Base-by-base conservation (phyloP, 2,329 filamentous ascomycete genomes). In the Clarireedia homoeocarpa region DNA sequence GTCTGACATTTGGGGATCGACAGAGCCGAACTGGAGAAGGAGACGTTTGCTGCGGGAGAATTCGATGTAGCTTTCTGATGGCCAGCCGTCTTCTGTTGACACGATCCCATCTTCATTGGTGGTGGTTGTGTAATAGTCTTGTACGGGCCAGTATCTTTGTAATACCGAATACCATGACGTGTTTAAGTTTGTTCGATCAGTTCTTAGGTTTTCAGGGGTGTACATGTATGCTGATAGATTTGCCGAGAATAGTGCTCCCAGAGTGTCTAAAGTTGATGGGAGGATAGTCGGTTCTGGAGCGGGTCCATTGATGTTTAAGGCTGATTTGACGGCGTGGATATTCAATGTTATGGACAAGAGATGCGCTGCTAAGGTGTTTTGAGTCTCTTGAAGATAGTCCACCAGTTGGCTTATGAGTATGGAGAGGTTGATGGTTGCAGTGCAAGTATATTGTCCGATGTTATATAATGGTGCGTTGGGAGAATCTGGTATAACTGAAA, bases 31-130 rank as follows among this genome's bases (percentile, higher is more conserved):
- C 39, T 76, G 75, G 7, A 80, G 66, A 2, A 86, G 63, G 2
- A 86, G 62, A 34, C 83, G 73, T 60, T 76, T 76, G n/a, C 74
- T 73, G 48, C 74, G 71, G 2, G 73, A 71, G 46, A 84, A 74
- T 61, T 83, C 79, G 36, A 85, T 68, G 61, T 76, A 83, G 20
- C 75, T 74, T 61, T 81, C 77, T n/a, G 76, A 78, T 0, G 84
- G 84, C 84, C 84, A 87, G 10, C 84, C 84, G 68, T 83, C 75
- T 0, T 73, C 65, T 0, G 82, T 85, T 20, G 73, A 73, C 6
- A 68, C 62, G 17, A 73, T 71, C 3, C 69, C 59, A 46, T 64
- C 56, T 27, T 61, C 26, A 14, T 59, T 55, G 2, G 44, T 51
- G 9, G 49, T 65, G 1, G 72, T 71, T 5, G 70, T 71, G 57